Evolutionary conservation across 371 early-diverging fungal genomes (phyloP), one percentile per base, ranked within the genome.

Genomic region (Neoconidiobolus thromboides): DNA sequence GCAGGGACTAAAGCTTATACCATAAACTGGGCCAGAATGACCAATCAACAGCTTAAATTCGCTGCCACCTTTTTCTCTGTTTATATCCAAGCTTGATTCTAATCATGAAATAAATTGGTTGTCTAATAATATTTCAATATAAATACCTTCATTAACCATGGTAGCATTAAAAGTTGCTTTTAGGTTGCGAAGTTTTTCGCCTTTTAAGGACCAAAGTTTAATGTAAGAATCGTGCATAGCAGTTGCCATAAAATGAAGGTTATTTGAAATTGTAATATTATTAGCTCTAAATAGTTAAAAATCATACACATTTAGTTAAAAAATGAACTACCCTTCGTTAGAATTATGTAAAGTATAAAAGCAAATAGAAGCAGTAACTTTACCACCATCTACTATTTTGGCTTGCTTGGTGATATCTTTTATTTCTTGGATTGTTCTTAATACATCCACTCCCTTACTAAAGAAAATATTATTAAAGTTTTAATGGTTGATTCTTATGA

Each of bases 271-370:
- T 0, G 81, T 51, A 10, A 89, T 63, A 62, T 88, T 89, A 62
- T 82, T 89, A 58, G 89, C 66, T 43, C 80, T 83, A 68, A 43
- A 44, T 14, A 44, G 5, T 39, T 50, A 49, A n/a, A n/a, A 14
- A 46, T 14, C 2, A 60, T 26, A 55, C 41, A 50, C 15, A 46
- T 2, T 37, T n/a, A 43, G 53, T 60, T 5, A 6, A 43, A 36
- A 44, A 36, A 54, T 9, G 5, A 64, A 67, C 53, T 73, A 85
- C 83, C 71, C 70, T 67, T 87, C 87, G 69, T 87, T 81, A 0
- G 96, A 88, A 67, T 99, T 98, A 72, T 96, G 93, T 60, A 99
- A 86, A 2, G 99, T 99, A 71, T 94, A 99, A 64, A 88, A 87
- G 70, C 95, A 94, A 39, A 98, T 82, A 44, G 92, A 91, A 1